A percentile compares a stretch with the other conserved stretches of the same genome.
These are phyloP conservation scores for Catenaria anguillulae DNA, from an alignment of 371 early-diverging fungal species.

Conservation along the genomic window DNA sequence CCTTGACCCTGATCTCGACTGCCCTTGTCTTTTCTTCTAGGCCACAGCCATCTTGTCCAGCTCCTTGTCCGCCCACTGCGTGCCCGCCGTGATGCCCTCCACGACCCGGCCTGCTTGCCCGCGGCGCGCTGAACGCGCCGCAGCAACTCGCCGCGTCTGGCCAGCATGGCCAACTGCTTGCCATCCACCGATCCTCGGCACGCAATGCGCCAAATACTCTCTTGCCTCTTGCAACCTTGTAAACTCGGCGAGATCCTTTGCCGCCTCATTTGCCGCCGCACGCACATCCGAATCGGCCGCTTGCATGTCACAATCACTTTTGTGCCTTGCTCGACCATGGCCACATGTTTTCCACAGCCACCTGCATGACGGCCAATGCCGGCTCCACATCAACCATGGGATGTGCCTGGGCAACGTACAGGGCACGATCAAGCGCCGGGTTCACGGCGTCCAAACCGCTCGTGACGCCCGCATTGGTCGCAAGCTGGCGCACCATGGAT, in stretches of 20 bases:
- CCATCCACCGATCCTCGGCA: neutral
- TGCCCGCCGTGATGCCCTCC: neutral
- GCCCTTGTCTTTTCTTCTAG: neutral
- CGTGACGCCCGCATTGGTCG: neutral
- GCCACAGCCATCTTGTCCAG: neutral
- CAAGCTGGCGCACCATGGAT: too few species aligned
- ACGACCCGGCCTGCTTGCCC: neutral
- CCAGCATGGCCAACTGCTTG: neutral
- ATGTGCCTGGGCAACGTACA: too few species aligned
- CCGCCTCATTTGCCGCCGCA: neutral
- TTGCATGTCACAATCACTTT: neutral
- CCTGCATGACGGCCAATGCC: neutral
- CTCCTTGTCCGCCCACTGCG: neutral
- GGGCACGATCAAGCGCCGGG: neutral
- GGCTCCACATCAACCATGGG: neutral
- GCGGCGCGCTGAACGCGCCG: neutral
- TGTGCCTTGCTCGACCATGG: neutral
- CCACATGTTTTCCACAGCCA: neutral
- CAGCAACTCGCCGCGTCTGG: neutral
- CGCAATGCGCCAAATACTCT: neutral
- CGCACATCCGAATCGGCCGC: neutral
- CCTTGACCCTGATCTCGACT: neutral
- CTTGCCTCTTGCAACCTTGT: neutral
- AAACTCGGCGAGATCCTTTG: neutral
- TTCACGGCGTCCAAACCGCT: neutral